Conservation (phyloP, 2,329 filamentous ascomycete species). For the Pestalotiopsis sp. region DNA sequence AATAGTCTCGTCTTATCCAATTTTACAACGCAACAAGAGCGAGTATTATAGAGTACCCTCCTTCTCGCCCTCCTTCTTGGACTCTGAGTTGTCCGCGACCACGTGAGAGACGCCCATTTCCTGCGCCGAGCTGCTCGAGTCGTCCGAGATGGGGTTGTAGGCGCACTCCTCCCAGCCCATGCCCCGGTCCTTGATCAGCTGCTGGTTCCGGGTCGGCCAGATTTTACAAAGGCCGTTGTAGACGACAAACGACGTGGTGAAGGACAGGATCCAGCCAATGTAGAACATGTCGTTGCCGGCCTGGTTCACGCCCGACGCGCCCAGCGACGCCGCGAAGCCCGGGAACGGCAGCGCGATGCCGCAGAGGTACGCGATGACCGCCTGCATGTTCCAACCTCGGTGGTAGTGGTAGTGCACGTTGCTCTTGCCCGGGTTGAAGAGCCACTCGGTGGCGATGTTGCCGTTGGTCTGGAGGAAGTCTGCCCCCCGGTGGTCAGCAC, state of each 20-base stretch:
- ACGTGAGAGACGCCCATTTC: constrained; percentile 1
- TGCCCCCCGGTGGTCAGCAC: neutral
- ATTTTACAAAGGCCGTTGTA: constrained; percentile 1
- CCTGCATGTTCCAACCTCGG: constrained; percentile 7
- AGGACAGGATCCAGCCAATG: constrained; percentile 7
- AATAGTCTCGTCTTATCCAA: neutral
- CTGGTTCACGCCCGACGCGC: constrained; percentile 8
- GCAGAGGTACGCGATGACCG: constrained; percentile 1
- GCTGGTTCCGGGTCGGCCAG: constrained; percentile 6
- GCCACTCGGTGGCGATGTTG: constrained; percentile 5
- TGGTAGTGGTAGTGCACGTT: constrained; percentile 8
- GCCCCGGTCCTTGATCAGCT: neutral
- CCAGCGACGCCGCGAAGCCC: constrained; percentile 4
- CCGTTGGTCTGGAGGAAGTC: constrained; percentile 3
- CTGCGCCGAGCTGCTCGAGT: neutral
- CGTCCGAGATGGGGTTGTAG: neutral
- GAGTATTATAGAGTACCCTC: neutral
- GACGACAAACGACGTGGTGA: constrained; percentile 3
- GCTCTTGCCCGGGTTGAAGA: constrained; percentile 2
- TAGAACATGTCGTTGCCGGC: constrained; percentile 8
- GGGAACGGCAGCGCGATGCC: constrained; percentile 7
- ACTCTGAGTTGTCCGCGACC: neutral
- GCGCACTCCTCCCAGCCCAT: constrained; percentile 9
- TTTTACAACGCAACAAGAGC: neutral
- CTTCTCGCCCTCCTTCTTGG: neutral